These are phyloP conservation scores for Lentinula edodes DNA, from an alignment of 768 basidiomycete genomes.

Conservation along the genomic window DNA sequence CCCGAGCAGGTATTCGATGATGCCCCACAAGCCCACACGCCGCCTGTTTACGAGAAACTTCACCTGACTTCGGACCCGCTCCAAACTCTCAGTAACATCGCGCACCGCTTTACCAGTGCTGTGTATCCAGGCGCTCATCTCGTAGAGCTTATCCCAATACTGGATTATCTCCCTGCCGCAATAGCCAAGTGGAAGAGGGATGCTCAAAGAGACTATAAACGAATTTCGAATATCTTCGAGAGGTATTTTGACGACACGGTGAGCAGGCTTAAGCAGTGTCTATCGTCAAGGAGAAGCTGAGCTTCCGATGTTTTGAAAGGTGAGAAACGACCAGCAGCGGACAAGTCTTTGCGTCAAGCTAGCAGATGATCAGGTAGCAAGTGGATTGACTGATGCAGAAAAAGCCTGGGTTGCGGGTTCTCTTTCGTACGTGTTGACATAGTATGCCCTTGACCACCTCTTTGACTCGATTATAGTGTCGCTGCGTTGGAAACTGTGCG, in stretches of 20 bases:
- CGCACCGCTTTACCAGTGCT: background rate
- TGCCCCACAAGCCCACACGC: background rate
- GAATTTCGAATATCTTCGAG: background rate
- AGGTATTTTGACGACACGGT: background rate
- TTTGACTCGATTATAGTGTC: background rate
- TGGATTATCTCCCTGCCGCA: background rate
- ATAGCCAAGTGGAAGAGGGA: slow-evolving; percentile 1
- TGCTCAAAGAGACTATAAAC: background rate
- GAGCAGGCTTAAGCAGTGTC: background rate
- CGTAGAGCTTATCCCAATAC: background rate
- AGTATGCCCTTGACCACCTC: background rate
- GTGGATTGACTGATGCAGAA: background rate
- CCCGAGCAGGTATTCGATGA: background rate
- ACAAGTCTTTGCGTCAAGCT: background rate
- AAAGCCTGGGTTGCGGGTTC: background rate
- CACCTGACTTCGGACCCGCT: background rate
- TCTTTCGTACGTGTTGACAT: background rate
- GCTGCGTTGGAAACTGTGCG: background rate
- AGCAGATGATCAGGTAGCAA: background rate
- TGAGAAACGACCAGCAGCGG: background rate
- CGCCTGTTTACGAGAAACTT: background rate
- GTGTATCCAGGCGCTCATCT: slow-evolving; percentile 1
- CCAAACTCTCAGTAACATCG: background rate
- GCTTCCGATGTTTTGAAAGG: background rate
- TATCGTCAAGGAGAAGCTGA: background rate